Base-by-base conservation (phyloP, 768 basidiomycete genomes). In the Chlorophyllum brunneum region DNA sequence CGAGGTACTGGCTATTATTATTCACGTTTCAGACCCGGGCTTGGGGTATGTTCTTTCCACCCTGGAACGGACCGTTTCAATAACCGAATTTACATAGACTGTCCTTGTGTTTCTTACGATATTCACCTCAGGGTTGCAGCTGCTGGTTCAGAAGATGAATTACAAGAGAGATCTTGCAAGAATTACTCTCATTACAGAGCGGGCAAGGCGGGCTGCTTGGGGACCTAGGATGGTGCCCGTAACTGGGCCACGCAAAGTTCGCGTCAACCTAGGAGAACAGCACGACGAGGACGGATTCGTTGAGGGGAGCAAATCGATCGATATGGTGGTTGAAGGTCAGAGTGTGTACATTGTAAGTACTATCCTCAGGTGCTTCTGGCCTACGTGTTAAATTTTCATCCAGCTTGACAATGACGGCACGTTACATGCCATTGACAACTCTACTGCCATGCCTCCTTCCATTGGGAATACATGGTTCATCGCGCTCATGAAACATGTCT, bases 1-100 rank as follows among this genome's bases (percentile, higher is more conserved):
- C 79, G 95, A 58, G 95, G 94, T 13, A 93, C 91, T 27, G 91
- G 92, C 38, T 98, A 98, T 70, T 98, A 98, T 68, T 99, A 98
- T 68, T 83, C 91, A 26, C 85, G 97, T 47, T 99, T 89, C 77
- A 80, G 95, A 26, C 95, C 95, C n/a, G 92, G 94, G 22, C 76
- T 98, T 55, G 82, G 82, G 54, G 88, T 57, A 81, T 65, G 15
- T 27, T 24, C 56, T 50, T 33, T 55, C 31, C 36, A 18, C 39
- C 29, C 18, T n/a, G 30, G 15, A 34, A 15, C 30, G 37, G 10
- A 16, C 5, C 49, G 7, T 55, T 57, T 45, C 43, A 24, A 40
- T 50, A 31, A 41, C 33, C 15, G 23, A 26, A 30, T 15, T n/a
- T n/a, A 10, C 34, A 23, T 64, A 92, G 89, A 74, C 79, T 27